Evolutionary conservation across 1,139 yeast genomes (phyloP).

Genomic region (Saccharomyces pastorianus): DNA sequence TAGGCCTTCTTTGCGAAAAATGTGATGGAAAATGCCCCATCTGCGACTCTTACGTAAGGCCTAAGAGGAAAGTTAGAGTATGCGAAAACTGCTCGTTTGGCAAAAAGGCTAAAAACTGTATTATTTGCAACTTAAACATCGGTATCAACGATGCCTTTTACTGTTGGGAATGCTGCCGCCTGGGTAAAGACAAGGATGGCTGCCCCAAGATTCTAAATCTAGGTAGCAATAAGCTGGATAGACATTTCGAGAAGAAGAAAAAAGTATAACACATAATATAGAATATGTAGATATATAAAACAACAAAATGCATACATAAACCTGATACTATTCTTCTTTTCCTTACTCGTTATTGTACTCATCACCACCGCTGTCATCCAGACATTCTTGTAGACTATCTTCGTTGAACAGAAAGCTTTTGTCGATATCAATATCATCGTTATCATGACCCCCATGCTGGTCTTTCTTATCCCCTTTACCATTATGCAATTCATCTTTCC

Average conservation of each 20-base stretch:
- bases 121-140: slow-evolving; percentile 51
- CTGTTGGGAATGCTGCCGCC: slow-evolving; percentile 75
- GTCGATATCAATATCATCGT: background rate
- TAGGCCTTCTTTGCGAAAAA: slow-evolving; percentile 68
- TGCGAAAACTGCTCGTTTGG: slow-evolving; percentile 87
- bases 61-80: slow-evolving; percentile 59
- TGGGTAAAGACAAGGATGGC: slow-evolving; percentile 84
- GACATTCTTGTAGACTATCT: background rate
- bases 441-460: background rate
- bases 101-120: slow-evolving; percentile 54
- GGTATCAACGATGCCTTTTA: slow-evolving; percentile 68
- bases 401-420: slow-evolving; percentile 3
- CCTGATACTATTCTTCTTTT: background rate
- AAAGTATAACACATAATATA: slow-evolving; percentile 6
- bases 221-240: slow-evolving; percentile 67
- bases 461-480: background rate
- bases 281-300: background rate
- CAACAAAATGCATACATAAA: background rate
- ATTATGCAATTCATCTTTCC: background rate
- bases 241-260: slow-evolving; percentile 47
- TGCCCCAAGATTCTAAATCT: slow-evolving; percentile 80
- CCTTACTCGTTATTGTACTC: background rate
- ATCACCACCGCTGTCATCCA: background rate
- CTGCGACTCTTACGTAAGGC: slow-evolving; percentile 82
- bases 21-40: slow-evolving; percentile 92